Evolutionary conservation across 345 rosid species (phyloP), one percentile per base, ranked within the genome.

Genomic region (Salix exigua): DNA sequence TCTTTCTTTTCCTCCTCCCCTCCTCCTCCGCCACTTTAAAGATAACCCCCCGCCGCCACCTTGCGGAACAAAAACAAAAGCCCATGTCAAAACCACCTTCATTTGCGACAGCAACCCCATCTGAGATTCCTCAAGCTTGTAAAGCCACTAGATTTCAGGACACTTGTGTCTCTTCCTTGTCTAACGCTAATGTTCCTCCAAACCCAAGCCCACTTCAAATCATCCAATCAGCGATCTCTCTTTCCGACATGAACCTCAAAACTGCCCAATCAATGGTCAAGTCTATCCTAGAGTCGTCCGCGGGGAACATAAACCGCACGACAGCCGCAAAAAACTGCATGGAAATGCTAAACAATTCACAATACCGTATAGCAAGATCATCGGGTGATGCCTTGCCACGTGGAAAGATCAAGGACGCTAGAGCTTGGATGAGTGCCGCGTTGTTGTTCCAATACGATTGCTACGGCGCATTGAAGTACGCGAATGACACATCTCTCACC

Each of bases 381-480:
- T 66, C 51, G n/a, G 78, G 84, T 18, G 87, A 82, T 11, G 89
- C 82, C 0, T 48, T 91, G 76, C 79, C 88, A 4, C 85, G 82
- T 65, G 89, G 88, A n/a, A 74, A 68, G 73, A 74, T 78, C 67
- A 92, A 93, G 83, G 93, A 91, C 72, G 93, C 92, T 10, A 86
- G 97, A 0, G 94, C 96, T 2, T 96, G 91, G 94, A 83, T 88
- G 85, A 84, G 88, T 75, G 98, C 99, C 3, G 93, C 97, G 2
- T 73, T 93, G 19, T 78, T 85, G 26, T 91, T 86, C 85, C 93
- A 91, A 78, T 90, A 91, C 87, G 96, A 87, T 50, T 88, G 97
- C 74, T 93, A 91, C 91, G 78, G 88, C 1, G 92, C 82, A 1
- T 81, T 96, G 18, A 91, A 86, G 81, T 90, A 91, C 80, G 91